Conservation (phyloP, 768 basidiomycete genomes). For the Auriculariales sp. region DNA sequence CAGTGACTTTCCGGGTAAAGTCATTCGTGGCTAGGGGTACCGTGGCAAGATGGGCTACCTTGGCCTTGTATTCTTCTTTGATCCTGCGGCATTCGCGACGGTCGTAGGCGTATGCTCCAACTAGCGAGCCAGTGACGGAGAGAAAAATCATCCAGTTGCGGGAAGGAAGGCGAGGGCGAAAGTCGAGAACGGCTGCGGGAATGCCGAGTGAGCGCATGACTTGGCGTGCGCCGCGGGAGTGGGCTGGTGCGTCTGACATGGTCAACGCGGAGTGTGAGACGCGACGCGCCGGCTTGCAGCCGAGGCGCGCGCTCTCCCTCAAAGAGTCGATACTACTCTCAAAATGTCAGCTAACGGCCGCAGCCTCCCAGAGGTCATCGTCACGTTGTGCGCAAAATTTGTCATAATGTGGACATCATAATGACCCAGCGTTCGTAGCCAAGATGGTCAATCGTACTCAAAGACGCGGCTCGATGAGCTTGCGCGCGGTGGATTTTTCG, state of each 20-base stretch:
- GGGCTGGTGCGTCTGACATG: background rate
- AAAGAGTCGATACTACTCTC: no score
- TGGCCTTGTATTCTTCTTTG: constrained; percentile 61
- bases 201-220: constrained; percentile 24
- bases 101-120: constrained; percentile 77
- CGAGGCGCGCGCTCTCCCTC: no score
- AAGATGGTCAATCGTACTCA: constrained; percentile 4
- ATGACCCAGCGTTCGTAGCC: no score
- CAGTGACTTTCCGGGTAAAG: constrained; percentile 62
- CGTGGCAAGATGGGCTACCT: constrained; percentile 65
- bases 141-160: constrained; percentile 93
- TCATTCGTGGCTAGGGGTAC: constrained; percentile 50
- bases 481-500: constrained; percentile 1
- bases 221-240: background rate
- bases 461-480: constrained; percentile 5
- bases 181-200: constrained; percentile 64
- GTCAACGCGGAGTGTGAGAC: background rate
- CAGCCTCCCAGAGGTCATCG: background rate
- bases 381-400: background rate
- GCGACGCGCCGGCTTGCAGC: no score
- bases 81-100: constrained; percentile 66
- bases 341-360: background rate
- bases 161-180: constrained; percentile 75
- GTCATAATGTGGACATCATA: no score
- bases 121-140: constrained; percentile 50